Base-by-base conservation (phyloP, 441 rosid species). In the Populus hybrid region DNA sequence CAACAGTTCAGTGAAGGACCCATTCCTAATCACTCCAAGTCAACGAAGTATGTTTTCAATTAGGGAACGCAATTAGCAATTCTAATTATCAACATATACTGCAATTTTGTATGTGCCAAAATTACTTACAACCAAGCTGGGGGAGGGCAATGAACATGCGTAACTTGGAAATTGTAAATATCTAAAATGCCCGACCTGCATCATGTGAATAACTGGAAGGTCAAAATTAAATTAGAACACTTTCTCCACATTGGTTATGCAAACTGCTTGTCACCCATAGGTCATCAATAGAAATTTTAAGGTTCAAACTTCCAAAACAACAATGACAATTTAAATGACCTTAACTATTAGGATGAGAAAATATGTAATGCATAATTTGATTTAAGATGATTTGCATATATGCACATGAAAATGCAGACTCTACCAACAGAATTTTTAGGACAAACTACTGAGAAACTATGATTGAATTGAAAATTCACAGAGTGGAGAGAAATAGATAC, bases 111-210 rank as follows among this genome's bases (percentile, higher is more conserved):
- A 61, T 70, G 35, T 10, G 42, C 69, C 42, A 78, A 79, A 67
- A 79, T 64, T 83, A 90, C 99, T 93, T 87, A 94, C 98, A 96
- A 82, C 98, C 98, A 94, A 74, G 97, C 89, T 18, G 98, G 98
- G 61, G 98, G 98, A 74, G 99, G 99, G 85, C 98, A 96, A 84
- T 96, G 99, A 77, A 96, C 91, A 82, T 94, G 99, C 69, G 93
- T 91, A 80, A 94, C 92, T 84, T 85, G 74, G 75, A 76, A 80
- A 82, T 82, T 91, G 77, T 87, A 75, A 69, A 91, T 79, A 85
- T 96, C 92, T 78, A 96, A 35, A 84, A 96, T 90, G 76, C 98
- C 99, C 0, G 99, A 96, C 99, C 98, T 94, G 86, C 84, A 83
- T 38, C 54, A n/a, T 57, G 42, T 10, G 30, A 42, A 20, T 2